phyloP scores from a whole-genome alignment of 257 asterid genomes.

The Scutellaria barbata region DNA sequence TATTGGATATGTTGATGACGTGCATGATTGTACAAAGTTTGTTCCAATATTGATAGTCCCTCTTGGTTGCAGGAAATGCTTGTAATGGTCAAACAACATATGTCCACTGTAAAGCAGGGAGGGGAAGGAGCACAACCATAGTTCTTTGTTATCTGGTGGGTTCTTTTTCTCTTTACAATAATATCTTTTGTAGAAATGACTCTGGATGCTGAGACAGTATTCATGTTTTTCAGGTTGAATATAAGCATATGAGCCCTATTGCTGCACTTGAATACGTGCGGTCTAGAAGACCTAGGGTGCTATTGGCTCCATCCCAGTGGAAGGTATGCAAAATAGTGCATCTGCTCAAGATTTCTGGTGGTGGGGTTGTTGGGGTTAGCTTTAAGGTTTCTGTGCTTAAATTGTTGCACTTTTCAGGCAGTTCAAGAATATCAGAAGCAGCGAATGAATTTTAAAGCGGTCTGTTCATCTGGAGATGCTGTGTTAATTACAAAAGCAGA shows the following conservation, averaged over 20 bases:
- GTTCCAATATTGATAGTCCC: slow-evolving; percentile 5
- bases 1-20: background rate
- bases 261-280: slow-evolving; percentile 86
- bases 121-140: slow-evolving; percentile 95
- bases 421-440: slow-evolving; percentile 79
- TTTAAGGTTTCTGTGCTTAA: background rate
- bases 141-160: slow-evolving; percentile 89
- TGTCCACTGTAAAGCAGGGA: slow-evolving; percentile 96
- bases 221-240: slow-evolving; percentile 64
- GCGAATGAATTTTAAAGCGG: slow-evolving; percentile 45
- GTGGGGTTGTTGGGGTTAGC: no score
- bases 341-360: background rate
- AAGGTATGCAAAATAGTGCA: slow-evolving; percentile 52
- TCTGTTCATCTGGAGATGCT: slow-evolving; percentile 69
- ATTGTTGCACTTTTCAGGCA: slow-evolving; percentile 57
- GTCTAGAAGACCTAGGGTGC: slow-evolving; percentile 82
- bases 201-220: slow-evolving; percentile 9
- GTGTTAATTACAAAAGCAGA: slow-evolving; percentile 87
- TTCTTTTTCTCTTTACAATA: slow-evolving; percentile 1
- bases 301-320: slow-evolving; percentile 89
- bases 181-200: background rate
- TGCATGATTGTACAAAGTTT: slow-evolving; percentile 4
- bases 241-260: slow-evolving; percentile 80
- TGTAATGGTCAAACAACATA: slow-evolving; percentile 68
- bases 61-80: slow-evolving; percentile 61